Evolutionary conservation across 768 basidiomycete species (phyloP).

Genomic region (Terana coerulea): DNA sequence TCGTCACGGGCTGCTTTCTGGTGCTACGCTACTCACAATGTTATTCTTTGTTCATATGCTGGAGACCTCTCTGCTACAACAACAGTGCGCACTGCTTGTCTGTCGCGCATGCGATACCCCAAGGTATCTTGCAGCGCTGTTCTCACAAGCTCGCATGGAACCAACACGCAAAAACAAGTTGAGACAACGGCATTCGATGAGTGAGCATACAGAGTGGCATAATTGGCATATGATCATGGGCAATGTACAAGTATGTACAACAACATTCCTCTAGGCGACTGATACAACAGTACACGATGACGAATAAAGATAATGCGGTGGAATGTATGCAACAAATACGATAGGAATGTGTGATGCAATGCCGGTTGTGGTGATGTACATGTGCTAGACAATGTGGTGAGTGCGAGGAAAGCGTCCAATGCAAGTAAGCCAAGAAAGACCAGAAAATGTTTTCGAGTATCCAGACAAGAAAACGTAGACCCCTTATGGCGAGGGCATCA

Average conservation of each 20-base stretch:
- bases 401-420: no score
- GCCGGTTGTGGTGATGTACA: background rate
- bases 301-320: slow-evolving; percentile 5
- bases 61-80: background rate
- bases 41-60: background rate
- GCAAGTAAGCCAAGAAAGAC: slow-evolving; percentile 11
- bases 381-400: background rate
- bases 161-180: no score
- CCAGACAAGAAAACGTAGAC: background rate
- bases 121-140: no score
- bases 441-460: no score
- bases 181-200: no score
- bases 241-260: slow-evolving; percentile 1
- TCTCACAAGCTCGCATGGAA: no score
- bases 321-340: background rate
- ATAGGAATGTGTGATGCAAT: slow-evolving; percentile 5
- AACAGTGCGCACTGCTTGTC: no score
- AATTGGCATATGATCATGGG: slow-evolving; percentile 3
- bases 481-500: slow-evolving; percentile 22
- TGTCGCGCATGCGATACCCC: no score
- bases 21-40: background rate
- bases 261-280: slow-evolving; percentile 16
- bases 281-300: slow-evolving; percentile 20
- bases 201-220: no score
- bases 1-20: background rate